Evolutionary conservation across 805 yeast genomes (phyloP), one percentile per base, ranked within the genome.

Genomic region (Wickerhamomyces subpelliculosus): DNA sequence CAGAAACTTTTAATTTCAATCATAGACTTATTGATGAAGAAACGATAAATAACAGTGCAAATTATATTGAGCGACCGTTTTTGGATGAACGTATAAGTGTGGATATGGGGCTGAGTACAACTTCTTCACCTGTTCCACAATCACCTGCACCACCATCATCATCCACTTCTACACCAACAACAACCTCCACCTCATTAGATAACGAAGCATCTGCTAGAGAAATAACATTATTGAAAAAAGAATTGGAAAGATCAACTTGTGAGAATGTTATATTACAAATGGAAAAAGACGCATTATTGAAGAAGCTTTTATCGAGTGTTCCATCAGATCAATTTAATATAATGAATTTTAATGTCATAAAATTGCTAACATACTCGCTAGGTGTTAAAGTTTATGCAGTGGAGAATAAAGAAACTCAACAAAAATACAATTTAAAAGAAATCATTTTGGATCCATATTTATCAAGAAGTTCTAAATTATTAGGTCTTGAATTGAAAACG

Each of bases 391-490:
- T 43, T 13, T 43, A 34, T 24, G 35, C 34, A 6, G 43, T 43
- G 12, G 46, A 43, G 31, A 13, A 33, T 29, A 11, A 12, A 5
- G 4, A 12, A 8, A 31, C 11, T 4, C 34, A 39, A 3, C 23
- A 30, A 11, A 12, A 23, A 14, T 23, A 41, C 29, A 31, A 39
- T 5, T 9, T 43, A n/a, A 40, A 38, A 20, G 47, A 43, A 28
- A 32, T 34, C 3, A 28, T 36, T 4, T 16, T 16, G 6, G 19
- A 27, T 8, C 11, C 19, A 14, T 27, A 8, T 4, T 16, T 7
- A 10, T 6, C 29, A 16, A 18, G 4, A 19, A 6, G 9, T 16
- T 13, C 14, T 8, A 27, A 27, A 27, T 11, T 29, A 5, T 29
- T 29, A 12, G 11, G 11, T 18, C 7, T 18, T 18, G 21, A 17